Base-by-base conservation (phyloP, 495 filamentous ascomycete species). In the Amphirosellinia nigrospora region DNA sequence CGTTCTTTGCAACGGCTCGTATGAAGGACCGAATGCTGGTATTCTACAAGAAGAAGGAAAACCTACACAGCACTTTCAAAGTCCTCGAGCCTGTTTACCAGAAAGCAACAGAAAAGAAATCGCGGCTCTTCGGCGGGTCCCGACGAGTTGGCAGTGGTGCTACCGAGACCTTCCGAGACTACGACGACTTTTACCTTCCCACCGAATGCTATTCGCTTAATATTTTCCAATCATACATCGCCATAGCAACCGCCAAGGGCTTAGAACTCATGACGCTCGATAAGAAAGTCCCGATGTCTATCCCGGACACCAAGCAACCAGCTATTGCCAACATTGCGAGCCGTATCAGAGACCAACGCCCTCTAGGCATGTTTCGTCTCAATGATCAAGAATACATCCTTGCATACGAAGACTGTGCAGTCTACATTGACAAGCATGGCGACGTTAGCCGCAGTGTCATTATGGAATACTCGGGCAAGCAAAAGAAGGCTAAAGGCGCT, bases 381-480 rank as follows among this genome's bases (percentile, higher is more conserved):
- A 93, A 91, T 64, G 94, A 97, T 55, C 89, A 90, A 48, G 96
- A 99, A 79, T 98, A 98, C 82, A 81, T 99, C 6, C 88, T 97
- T n/a, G 90, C 89, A 16, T 99, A 97, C 78, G 92, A 94, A 72
- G 93, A 97, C 77, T 97, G 95, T 71, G 96, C 93, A 26, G 93
- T 98, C 1, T 99, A 98, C 71, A 93, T 97, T 79, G 97, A 98
- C 82, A 97, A 98, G 79, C 94, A 98, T 78, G 96, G 96, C 70
- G 96, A 98, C 67, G 92, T 99, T 21, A 93, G 89, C 43, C 90
- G 96, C 55, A 91, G 89, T 43, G 93, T 98, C 66, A 92, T 99
- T 68, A 96, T 98, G 93, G 93, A 98, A 74, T 98, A 98, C 80
- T 94, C 97, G 4, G 96, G 96, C 66, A 93, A 91, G 73, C 92